phyloP scores from a whole-genome alignment of 352 stramenopile genomes.

The Phytopythium litorale region DNA sequence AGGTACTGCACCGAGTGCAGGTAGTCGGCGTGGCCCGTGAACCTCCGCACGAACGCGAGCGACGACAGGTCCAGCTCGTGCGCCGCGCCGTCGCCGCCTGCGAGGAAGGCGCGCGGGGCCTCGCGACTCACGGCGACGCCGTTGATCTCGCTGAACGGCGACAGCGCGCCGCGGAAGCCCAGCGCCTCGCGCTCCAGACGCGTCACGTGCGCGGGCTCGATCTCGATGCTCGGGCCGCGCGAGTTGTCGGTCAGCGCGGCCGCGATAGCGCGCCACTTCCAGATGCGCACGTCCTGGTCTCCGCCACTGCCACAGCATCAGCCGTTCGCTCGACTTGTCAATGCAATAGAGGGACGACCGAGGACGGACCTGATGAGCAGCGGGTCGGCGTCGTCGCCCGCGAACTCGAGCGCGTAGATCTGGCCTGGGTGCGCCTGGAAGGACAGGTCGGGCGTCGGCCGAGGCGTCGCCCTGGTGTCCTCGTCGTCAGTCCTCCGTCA shows the following conservation, averaged over 20 bases:
- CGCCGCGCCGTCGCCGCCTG: constrained; percentile 52
- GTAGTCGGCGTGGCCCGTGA: constrained; percentile 53
- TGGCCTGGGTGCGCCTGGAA: constrained; percentile 70
- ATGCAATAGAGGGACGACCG: not conserved
- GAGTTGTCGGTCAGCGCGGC: constrained; percentile 29
- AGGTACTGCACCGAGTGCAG: constrained; percentile 62
- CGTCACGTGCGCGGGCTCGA: constrained; percentile 41
- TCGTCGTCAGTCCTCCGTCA: not conserved
- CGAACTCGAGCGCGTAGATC: constrained; percentile 72
- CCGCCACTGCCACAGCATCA: constrained; percentile 33
- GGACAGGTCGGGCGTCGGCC: constrained; percentile 44
- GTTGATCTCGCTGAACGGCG: constrained; percentile 67
- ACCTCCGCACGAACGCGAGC: constrained; percentile 52
- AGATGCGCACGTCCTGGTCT: constrained; percentile 77
- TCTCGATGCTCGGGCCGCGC: constrained; percentile 3
- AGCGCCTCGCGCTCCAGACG: constrained; percentile 52
- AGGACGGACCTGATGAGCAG: constrained; percentile 56
- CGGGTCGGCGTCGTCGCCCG: constrained; percentile 43
- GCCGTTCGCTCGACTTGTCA: not conserved
- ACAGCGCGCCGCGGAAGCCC: constrained; percentile 52
- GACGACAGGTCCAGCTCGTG: constrained; percentile 58
- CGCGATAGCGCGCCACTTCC: constrained; percentile 65
- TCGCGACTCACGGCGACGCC: constrained; percentile 43
- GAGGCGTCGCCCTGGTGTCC: constrained; percentile 25
- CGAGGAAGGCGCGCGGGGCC: constrained; percentile 43